Evolutionary conservation across 2,329 filamentous ascomycete genomes (phyloP), one percentile per base, ranked within the genome.

Genomic region (Hymenoscyphus albidus): DNA sequence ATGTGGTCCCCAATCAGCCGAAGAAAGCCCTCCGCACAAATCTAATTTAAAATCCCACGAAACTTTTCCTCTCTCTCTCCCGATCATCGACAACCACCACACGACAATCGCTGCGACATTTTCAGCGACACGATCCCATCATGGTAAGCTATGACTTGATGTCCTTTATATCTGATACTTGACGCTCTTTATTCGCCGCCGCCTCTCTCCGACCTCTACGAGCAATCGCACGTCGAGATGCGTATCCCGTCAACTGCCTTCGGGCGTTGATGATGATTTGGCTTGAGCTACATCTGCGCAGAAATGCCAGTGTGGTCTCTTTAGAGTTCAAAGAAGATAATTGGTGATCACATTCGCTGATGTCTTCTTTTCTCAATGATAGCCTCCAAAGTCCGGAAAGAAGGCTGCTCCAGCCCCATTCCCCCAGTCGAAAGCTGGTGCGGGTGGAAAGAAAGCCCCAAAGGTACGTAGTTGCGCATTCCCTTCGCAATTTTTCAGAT

Each of bases 311-410:
- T 71, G 66, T 73, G 58, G 81, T 85, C 90, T 95, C 92, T 89
- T 83, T 96, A 96, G 92, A 96, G 92, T 90, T 90, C 82, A 90
- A 87, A 89, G 88, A 91, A 92, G 89, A 91, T 85, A 78, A 82
- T 87, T 88, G 85, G 84, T 89, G 89, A 86, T 88, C 86, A 87
- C 84, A 86, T 82, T 75, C 82, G 90, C 93, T 97, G 91, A 96
- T 92, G 84, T 92, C 89, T 92, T 96, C 91, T 95, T 93, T 96
- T 92, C 94, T 98, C 94, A 95, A 98, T 98, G 93, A 98, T 85
- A 98, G 95, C 92, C 95, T 90, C 91, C 94, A 80, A 99, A 98
- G 77, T 80, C 85, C 78, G 93, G 93, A 86, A 98, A 97, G 91
- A 98, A 97, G 88, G 89, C 92, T 83, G 95, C 95, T 77, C 85